Evolutionary conservation across 768 basidiomycete genomes (phyloP), one percentile per base, ranked within the genome.

Genomic region (Rhodocollybia butyracea): DNA sequence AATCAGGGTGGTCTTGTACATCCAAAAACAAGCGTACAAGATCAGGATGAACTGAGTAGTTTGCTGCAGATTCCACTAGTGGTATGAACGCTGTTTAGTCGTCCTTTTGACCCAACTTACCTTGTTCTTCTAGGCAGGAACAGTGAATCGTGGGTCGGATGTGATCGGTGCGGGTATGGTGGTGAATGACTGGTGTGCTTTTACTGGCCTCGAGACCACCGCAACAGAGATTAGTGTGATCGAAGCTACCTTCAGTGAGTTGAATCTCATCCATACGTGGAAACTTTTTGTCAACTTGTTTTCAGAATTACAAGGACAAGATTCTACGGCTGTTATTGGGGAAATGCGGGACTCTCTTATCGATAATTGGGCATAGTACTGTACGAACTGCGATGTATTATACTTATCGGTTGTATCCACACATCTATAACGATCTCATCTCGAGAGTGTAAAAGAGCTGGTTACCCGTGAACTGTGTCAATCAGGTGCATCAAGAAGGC

Each of bases 161-260:
- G 94, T 98, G 34, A 87, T 99, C 60, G 97, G 97, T 29, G 97
- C 96, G 8, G 97, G 97, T 29, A 79, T 98, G 31, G 94, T 99
- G 54, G 97, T 98, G 55, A 99, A 99, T 65, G 97, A 98, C 69
- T 98, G 97, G 97, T 93, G 91, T 74, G 97, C 97, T 10, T 98
- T 98, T 73, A 94, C 94, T n/a, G 97, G 97, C 32, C 79, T 97
- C 27, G 97, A 99, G 67, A 98, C 97, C 58, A 99, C 97, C n/a
- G 97, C 97, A 38, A 98, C 96, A 51, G 97, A 99, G 72, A 93
- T 98, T 70, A 91, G 89, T 64, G 96, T 99, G 36, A 97, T 98
- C 63, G 97, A 99, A 70, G 94, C 95, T 26, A 81, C 94, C 48
- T 99, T 99, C 79, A 94, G 94, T 96, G 65, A 64, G 94, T 84